Evolutionary conservation across 1,284 basidiomycete genomes (phyloP), one percentile per base, ranked within the genome.

Genomic region (Papiliotrema fonsecae): DNA sequence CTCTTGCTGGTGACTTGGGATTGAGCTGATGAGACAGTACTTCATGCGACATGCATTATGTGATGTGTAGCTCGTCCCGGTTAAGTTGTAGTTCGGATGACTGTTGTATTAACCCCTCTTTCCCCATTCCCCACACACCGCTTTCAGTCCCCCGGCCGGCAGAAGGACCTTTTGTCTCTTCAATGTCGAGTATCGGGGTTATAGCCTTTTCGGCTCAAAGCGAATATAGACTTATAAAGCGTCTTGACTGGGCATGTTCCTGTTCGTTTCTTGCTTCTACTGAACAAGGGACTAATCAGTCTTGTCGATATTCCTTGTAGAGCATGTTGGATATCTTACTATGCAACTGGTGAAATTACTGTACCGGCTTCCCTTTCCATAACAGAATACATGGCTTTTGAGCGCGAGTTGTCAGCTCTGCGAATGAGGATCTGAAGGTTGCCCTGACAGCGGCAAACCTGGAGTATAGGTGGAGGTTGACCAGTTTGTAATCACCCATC

Each of bases 161-260:
- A 47, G 55, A 42, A 37, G 54, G 57, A 53, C 62, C 60, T 64
- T 62, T 62, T 58, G 62, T 56, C 49, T 45, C 52, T 51, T 32
- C 54, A 30, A 56, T 63, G 57, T 55, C 55, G 43, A 45, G 10
- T 49, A 48, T 51, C n/a, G 59, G 54, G 59, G 58, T 51, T 53
- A 42, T 32, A 40, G 31, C 48, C 28, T 35, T 47, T 48, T 45
- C 25, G 28, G 38, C 26, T 43, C 38, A 52, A 58, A 64, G 62
- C 62, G 62, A 42, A 64, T 54, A 64, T 42, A 22, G 44, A 59
- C 31, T 31, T 39, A 50, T 22, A 26, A 21, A 36, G 54, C 56
- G 58, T 62, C 64, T 52, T 49, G 56, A 63, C 62, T 65, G 64
- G 64, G 64, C 64, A 65, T 65, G 64, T 63, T 61, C 55, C 55